Base-by-base conservation (phyloP, 352 stramenopile species). In the Phytophthora aleatoria region DNA sequence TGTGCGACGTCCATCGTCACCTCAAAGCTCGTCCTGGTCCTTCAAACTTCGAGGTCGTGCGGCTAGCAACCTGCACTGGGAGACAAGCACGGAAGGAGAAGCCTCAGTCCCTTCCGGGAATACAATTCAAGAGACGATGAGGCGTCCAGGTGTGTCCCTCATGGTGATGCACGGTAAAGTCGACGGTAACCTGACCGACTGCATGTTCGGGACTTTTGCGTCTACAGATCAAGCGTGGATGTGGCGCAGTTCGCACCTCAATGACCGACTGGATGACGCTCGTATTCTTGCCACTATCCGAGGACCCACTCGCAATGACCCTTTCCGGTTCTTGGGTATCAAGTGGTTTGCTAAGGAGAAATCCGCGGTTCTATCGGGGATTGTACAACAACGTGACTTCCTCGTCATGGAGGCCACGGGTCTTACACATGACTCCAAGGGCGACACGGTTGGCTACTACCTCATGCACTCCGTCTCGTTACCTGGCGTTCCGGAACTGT, bases 311-410 rank as follows among this genome's bases (percentile, higher is more conserved):
- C 13, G 39, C 0, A 45, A 79, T 45, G 73, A 85, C 39, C 80
- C 80, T 38, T 84, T 78, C 47, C 71, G 69, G 5, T 87, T 75
- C 44, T 50, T 85, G 1, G 74, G 69, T 2, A 61, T 89, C 59
- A 89, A 89, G 50, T 87, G 77, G 79, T 82, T 85, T 55, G 76
- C 64, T 13, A 83, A 79, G 43, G 76, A 85, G 47, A 44, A 76
- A 3, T 68, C 79, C 6, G 71, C 61, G 3, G 49, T 81, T 24
- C 54, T 89, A 3, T 55, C 65, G 27, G 72, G 70, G 1, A 73
- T 89, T 35, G 57, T 82, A 15, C 67, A 81, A 24, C 71, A 66
- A 5, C 68, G 80, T 16, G 77, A 89, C 36, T 83, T 79, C 39
- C 50, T 87, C 16, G 67, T 87, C 33, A 47, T 85, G 31, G 77